Evolutionary conservation across 2,329 filamentous ascomycete species (phyloP).

Genomic region (Aspergillus awamori): DNA sequence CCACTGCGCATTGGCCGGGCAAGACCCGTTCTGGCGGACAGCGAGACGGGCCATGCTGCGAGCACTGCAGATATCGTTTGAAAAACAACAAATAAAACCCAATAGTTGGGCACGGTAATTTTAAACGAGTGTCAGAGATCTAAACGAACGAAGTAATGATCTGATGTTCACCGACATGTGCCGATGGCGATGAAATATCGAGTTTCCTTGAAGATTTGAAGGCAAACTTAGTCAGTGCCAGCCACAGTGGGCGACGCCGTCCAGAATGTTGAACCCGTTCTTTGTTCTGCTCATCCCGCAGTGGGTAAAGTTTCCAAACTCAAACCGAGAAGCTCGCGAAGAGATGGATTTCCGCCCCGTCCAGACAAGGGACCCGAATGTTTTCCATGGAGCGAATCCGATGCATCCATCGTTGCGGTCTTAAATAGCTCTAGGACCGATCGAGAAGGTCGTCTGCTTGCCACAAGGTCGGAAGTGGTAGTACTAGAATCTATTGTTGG

Average conservation of each 20-base stretch:
- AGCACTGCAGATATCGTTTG: not conserved
- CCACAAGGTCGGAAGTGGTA: not conserved
- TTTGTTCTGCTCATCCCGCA: not conserved
- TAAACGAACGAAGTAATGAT: too few relatives aligned
- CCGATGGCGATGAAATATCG: too few relatives aligned
- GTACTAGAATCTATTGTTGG: not conserved
- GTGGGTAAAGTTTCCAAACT: not conserved
- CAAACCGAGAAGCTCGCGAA: too few relatives aligned
- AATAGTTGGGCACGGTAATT: not conserved
- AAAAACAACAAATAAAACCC: not conserved
- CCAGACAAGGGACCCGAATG: not conserved
- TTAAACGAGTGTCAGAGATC: not conserved
- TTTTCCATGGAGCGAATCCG: not conserved
- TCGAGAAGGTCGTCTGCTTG: not conserved
- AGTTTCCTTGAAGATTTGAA: too few relatives aligned
- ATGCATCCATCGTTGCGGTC: not conserved
- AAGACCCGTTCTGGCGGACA: conserved; percentile 18
- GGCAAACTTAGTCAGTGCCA: too few relatives aligned
- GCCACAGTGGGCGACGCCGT: too few relatives aligned
- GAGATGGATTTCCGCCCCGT: too few relatives aligned
- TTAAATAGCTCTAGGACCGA: not conserved
- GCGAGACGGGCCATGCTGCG: conserved; percentile 13
- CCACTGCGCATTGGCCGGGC: conserved; percentile 25
- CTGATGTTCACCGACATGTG: too few relatives aligned
- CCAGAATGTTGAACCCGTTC: too few relatives aligned